Evolutionary conservation across 2,329 filamentous ascomycete genomes (phyloP).

Genomic region (Xylaria sp.): DNA sequence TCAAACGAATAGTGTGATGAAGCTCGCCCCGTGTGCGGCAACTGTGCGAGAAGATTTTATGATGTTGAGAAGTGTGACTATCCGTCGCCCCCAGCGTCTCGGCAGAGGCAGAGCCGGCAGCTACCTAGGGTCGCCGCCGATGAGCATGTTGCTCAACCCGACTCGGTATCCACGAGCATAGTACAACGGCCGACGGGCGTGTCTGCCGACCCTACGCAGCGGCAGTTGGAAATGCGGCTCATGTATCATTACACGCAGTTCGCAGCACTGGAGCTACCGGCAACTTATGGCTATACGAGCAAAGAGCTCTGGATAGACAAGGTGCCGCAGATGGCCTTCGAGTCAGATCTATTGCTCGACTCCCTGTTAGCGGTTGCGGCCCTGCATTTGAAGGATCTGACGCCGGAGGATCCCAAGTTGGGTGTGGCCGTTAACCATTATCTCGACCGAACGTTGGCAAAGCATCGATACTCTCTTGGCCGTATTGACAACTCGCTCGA

Average conservation of each 20-base stretch:
- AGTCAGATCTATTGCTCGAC: constrained; percentile 34
- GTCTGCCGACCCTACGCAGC: constrained; percentile 17
- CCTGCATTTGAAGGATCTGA: constrained; percentile 33
- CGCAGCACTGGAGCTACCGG: constrained; percentile 29
- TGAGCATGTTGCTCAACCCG: constrained; percentile 3
- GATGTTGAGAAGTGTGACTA: constrained; percentile 34
- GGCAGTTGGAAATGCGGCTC: constrained; percentile 33
- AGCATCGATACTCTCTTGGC: constrained; percentile 30
- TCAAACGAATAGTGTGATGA: constrained; percentile 27
- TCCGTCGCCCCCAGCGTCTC: constrained; percentile 17
- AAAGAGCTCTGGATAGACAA: constrained; percentile 35
- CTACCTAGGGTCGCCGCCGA: constrained; percentile 1
- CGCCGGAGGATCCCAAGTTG: constrained; percentile 26
- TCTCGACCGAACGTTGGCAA: constrained; percentile 30
- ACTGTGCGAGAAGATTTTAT: constrained; percentile 30
- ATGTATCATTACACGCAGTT: constrained; percentile 35
- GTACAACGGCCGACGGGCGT: constrained; percentile 21
- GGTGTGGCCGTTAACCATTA: constrained; percentile 26
- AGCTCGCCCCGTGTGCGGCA: constrained; percentile 31
- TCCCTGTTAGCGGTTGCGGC: constrained; percentile 32
- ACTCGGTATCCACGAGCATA: constrained; percentile 7
- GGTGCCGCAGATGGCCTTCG: constrained; percentile 33
- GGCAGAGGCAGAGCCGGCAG: constrained; percentile 12
- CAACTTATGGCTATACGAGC: constrained; percentile 33
- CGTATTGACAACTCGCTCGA: constrained; percentile 21